Percentiles rank a stretch among this genome's conserved stretches.
Evolutionary conservation across 1,284 basidiomycete species (phyloP).

Genomic region (Sanghuangporus baumii): DNA sequence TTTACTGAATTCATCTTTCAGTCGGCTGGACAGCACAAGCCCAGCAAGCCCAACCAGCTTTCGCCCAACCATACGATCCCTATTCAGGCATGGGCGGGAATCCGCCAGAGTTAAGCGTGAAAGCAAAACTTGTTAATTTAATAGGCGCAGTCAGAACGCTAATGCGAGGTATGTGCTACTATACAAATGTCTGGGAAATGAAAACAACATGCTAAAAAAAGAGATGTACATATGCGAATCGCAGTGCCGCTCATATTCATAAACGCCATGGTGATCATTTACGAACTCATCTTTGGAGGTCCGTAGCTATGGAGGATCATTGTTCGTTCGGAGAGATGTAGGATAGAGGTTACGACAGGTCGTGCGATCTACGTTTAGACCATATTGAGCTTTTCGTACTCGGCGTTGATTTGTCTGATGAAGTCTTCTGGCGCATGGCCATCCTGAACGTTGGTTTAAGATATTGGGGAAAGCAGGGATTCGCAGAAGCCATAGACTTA

Average conservation of each 20-base stretch:
- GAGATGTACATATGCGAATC: slow-evolving; percentile 15
- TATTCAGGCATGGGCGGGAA: slow-evolving; percentile 46
- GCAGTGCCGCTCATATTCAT: slow-evolving; percentile 82
- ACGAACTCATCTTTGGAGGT: slow-evolving; percentile 67
- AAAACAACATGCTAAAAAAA: slow-evolving; percentile 15
- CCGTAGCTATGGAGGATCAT: slow-evolving; percentile 16
- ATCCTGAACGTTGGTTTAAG: slow-evolving; percentile 39
- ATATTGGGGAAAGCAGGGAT: neutral
- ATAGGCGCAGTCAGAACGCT: slow-evolving; percentile 92
- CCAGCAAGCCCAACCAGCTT: slow-evolving; percentile 51
- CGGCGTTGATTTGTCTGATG: slow-evolving; percentile 70
- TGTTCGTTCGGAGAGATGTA: neutral
- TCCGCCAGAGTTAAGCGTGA: slow-evolving; percentile 62
- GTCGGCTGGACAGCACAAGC: slow-evolving; percentile 87
- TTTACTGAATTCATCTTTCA: slow-evolving; percentile 29
- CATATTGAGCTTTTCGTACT: slow-evolving; percentile 58
- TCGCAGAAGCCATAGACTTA: slow-evolving; percentile 32
- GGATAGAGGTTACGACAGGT: neutral
- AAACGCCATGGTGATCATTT: slow-evolving; percentile 79
- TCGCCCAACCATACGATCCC: slow-evolving; percentile 62
- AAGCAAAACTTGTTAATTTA: slow-evolving; percentile 84
- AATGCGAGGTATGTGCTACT: slow-evolving; percentile 77
- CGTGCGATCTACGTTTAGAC: neutral
- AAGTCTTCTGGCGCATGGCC: slow-evolving; percentile 75
- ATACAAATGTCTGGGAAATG: neutral